Base-by-base conservation (phyloP, 2,329 filamentous ascomycete species). In the Cercospora sp. region DNA sequence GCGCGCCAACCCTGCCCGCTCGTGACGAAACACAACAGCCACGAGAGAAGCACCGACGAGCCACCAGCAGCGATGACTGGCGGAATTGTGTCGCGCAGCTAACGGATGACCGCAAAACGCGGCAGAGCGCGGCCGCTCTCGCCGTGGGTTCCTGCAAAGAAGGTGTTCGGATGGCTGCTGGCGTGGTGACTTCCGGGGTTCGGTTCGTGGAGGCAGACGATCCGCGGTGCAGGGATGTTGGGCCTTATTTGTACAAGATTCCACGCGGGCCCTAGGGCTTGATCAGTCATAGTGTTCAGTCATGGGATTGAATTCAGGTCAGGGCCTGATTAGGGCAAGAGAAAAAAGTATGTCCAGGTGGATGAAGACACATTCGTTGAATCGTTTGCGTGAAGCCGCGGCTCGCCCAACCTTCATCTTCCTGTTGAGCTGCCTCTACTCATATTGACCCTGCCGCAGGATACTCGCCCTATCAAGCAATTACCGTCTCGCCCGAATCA, bases 401-500 rank as follows among this genome's bases (percentile, higher is more conserved):
- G 3, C 18, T 21, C 13, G 9, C 18, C 45, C 8, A 21, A 30
- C 4, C n/a, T 32, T 32, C 24, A 28, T 12, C 53, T 28, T 5
- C 1, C n/a, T 30, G 13, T 58, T 7, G 53, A 28, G 10, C 30
- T 9, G 16, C 53, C 10, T 32, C n/a, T 24, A 24, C 53, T 12
- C 53, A 32, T 57, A 10, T 28, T n/a, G 21, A 40, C 9, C 10
- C 43, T 49, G 18, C 45, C 18, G 5, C 26, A 60, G 45, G 49
- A 66, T 10, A 60, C 43, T 26, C 26, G 6, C 21, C 21, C 21
- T 21, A 13, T 24, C 37, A 58, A 30, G 63, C 40, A 62, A n/a
- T 65, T 58, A 66, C 61, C 65, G 63, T 49, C 70, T 63, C 5
- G 61, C 58, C 45, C 62, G 70, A 51, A 76, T 76, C 16, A 70